A percentile compares a stretch with the other conserved stretches of the same genome.
Evolutionary conservation across 2,329 filamentous ascomycete species (phyloP).

Genomic region (Penicillium sp.): DNA sequence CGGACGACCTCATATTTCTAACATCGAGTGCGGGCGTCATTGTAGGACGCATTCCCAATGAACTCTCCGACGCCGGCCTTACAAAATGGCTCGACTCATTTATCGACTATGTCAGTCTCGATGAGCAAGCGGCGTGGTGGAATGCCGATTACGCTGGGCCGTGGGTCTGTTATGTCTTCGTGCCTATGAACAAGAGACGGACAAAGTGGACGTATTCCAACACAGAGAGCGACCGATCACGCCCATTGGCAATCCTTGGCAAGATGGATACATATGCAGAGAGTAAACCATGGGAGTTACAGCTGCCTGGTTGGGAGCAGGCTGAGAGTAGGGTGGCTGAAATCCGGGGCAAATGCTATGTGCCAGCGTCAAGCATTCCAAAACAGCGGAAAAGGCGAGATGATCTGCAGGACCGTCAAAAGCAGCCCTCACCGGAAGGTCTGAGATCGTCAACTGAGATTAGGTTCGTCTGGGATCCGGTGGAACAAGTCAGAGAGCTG

Average conservation of each 20-base stretch:
- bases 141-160: background rate
- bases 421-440: background rate
- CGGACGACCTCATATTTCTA: constrained; percentile 4
- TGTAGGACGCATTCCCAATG: constrained; percentile 3
- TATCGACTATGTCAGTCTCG: background rate
- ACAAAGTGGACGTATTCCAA: background rate
- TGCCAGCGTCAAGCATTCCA: background rate
- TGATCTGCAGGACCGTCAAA: background rate
- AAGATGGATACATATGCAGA: background rate
- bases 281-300: background rate
- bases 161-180: background rate
- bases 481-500: background rate
- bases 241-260: background rate
- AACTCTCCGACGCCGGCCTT: background rate
- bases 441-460: background rate
- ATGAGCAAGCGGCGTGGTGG: constrained; percentile 4
- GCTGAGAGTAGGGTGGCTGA: background rate
- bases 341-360: constrained; percentile 1
- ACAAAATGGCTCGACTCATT: background rate
- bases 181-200: background rate
- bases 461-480: background rate
- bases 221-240: background rate
- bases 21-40: constrained; percentile 3
- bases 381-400: background rate
- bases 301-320: background rate